Percentiles rank a stretch among this genome's conserved stretches.
phyloP scores from a whole-genome alignment of 345 rosid genomes.

The Physaria fendleri region DNA sequence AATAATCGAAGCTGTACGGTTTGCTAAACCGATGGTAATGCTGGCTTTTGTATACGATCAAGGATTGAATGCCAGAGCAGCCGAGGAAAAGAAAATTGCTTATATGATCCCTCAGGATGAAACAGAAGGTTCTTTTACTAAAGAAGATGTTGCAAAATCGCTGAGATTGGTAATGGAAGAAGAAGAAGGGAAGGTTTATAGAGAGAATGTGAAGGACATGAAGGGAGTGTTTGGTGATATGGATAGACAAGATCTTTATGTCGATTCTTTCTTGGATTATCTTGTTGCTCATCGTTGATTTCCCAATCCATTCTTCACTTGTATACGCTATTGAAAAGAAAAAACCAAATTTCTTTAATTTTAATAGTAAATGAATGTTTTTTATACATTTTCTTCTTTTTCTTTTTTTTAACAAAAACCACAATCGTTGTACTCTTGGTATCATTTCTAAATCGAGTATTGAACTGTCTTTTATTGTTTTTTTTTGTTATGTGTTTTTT shows the following conservation, averaged over 20 bases:
- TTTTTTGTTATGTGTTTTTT: too few species aligned
- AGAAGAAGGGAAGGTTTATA: conserved; percentile 28
- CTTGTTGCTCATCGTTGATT: conserved; percentile 7
- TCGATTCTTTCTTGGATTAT: neutral
- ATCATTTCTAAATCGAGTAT: too few species aligned
- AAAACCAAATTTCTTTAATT: too few species aligned
- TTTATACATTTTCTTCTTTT: too few species aligned
- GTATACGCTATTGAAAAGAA: too few species aligned
- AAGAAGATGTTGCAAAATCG: conserved; percentile 24
- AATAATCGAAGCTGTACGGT: conserved; percentile 25
- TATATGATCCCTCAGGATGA: conserved; percentile 22
- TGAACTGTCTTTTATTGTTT: too few species aligned
- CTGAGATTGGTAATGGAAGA: conserved; percentile 30
- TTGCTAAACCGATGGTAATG: neutral
- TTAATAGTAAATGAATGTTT: too few species aligned
- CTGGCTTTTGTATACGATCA: neutral
- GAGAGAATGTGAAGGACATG: conserved; percentile 34
- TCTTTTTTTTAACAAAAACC: too few species aligned
- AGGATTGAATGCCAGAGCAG: neutral
- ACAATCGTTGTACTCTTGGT: too few species aligned
- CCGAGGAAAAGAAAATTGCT: conserved; percentile 19
- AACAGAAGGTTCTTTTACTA: conserved; percentile 22
- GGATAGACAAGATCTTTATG: conserved; percentile 16
- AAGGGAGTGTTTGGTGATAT: conserved; percentile 10
- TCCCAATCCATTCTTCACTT: too few species aligned